These are phyloP conservation scores for Hordeum pubiflorum DNA, from an alignment of 202 grass and related monocot species.

Conservation along the genomic window DNA sequence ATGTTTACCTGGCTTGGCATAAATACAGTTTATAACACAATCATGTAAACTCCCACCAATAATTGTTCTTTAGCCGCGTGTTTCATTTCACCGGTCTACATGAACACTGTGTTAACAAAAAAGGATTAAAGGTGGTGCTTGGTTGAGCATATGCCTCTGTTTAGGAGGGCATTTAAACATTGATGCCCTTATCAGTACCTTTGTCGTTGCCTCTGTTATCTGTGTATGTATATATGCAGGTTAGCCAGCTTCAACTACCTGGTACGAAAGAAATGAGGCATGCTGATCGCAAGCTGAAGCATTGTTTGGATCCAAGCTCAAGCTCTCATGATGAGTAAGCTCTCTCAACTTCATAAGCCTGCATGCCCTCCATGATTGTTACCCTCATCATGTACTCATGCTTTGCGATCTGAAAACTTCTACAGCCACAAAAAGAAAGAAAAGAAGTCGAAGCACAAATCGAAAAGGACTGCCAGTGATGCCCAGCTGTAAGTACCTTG, in stretches of 20 bases:
- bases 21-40: background rate
- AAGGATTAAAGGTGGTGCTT: background rate
- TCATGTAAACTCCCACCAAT: background rate
- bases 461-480: constrained; percentile 60
- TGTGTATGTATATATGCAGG: constrained; percentile 17
- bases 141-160: background rate
- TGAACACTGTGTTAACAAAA: background rate
- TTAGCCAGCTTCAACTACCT: constrained; percentile 57
- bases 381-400: background rate
- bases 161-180: background rate
- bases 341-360: background rate
- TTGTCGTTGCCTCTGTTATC: background rate
- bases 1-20: background rate
- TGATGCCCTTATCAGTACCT: background rate
- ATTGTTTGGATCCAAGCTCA: constrained; percentile 77
- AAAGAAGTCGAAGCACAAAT: constrained; percentile 92
- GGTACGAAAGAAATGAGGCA: constrained; percentile 70
- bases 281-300: constrained; percentile 79
- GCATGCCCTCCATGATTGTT: background rate
- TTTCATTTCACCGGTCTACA: background rate
- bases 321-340: constrained; percentile 80
- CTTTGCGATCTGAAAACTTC: background rate
- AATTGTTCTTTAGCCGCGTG: background rate
- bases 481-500: constrained; percentile 28
- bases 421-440: constrained; percentile 83